Percentiles rank a stretch among this genome's conserved stretches.
Evolutionary conservation across 306 rosid genomes (phyloP).

Genomic region (Rosa persica): DNA sequence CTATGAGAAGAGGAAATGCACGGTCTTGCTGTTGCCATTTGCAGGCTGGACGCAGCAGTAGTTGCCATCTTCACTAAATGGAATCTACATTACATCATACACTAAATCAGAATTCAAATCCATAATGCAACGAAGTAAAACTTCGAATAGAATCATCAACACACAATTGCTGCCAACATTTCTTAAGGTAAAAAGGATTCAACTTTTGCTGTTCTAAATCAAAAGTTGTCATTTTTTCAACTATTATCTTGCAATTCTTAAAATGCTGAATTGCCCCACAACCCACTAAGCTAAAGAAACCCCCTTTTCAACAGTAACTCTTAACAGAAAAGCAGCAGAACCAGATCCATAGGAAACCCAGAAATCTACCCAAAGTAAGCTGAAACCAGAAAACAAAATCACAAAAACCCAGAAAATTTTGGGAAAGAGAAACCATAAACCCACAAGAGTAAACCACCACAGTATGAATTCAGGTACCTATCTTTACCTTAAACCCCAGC

Average conservation of each 20-base stretch:
- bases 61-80: slow-evolving; percentile 57
- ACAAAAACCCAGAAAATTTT: background rate
- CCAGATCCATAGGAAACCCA: background rate
- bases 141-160: background rate
- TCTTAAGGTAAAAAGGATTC: background rate
- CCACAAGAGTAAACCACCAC: background rate
- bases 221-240: background rate
- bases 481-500: background rate
- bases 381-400: slow-evolving; percentile 6
- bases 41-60: slow-evolving; percentile 63
- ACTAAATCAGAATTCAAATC: slow-evolving; percentile 22
- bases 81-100: slow-evolving; percentile 33
- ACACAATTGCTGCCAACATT: background rate
- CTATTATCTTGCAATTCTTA: background rate
- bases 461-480: background rate
- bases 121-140: slow-evolving; percentile 1
- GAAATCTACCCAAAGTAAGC: background rate
- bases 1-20: slow-evolving; percentile 46
- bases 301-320: background rate
- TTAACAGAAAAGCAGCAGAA: background rate
- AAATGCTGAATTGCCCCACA: background rate
- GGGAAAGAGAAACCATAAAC: background rate
- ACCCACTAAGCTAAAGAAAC: slow-evolving; percentile 2
- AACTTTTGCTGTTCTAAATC: background rate
- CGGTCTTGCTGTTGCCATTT: slow-evolving; percentile 57